Evolutionary conservation across 2,329 filamentous ascomycete genomes (phyloP).

Genomic region (Pseudocercospora eumusae): DNA sequence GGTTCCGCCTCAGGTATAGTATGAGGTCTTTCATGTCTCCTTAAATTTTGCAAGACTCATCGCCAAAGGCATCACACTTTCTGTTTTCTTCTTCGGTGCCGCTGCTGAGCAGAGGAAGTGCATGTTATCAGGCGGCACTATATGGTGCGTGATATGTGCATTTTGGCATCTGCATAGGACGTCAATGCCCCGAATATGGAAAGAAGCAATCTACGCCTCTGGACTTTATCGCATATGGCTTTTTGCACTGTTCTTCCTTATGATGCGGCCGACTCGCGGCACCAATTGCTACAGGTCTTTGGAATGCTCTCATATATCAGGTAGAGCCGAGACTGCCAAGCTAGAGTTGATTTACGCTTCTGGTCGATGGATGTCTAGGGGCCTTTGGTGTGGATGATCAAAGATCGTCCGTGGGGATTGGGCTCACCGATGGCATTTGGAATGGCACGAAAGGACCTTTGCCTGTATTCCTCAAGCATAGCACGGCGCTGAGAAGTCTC

Average conservation of each 20-base stretch:
- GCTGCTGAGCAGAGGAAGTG: neutral
- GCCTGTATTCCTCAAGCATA: neutral
- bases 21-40: neutral
- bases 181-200: neutral
- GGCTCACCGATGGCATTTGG: neutral
- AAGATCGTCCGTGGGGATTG: neutral
- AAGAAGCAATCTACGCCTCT: neutral
- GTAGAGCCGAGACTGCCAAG: neutral
- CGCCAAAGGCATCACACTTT: neutral
- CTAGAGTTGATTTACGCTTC: neutral
- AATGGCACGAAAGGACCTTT: neutral
- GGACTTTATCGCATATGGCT: neutral
- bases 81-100: neutral
- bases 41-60: neutral
- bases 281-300: neutral
- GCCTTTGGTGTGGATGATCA: neutral
- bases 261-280: too few relatives aligned
- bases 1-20: neutral
- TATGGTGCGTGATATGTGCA: neutral
- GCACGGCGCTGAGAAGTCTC: neutral
- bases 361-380: neutral
- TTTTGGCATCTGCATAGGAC: neutral
- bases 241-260: too few relatives aligned
- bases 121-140: neutral
- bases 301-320: neutral